Base-by-base conservation (phyloP, 441 rosid genomes). In the Populus hybrid region DNA sequence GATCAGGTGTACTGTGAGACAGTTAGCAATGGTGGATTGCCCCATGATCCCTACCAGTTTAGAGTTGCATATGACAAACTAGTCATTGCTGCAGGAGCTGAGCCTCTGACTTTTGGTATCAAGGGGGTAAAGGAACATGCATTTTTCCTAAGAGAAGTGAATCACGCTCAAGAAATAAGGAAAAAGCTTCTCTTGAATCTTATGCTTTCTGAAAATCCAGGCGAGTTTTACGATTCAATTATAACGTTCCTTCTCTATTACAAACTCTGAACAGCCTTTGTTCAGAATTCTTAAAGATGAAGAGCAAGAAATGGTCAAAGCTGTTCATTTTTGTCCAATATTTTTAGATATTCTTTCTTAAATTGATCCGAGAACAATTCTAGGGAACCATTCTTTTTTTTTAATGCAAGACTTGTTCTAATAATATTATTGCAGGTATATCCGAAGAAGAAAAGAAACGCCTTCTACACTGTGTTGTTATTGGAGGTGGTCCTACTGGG, bases 401-500 rank as follows among this genome's bases (percentile, higher is more conserved):
- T 11, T 1, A 14, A 46, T 14, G 11, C 3, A 32, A 7, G 6
- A 7, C 19, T 72, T 34, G 12, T 59, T 24, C 30, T 69, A 63
- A 50, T 18, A 6, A 40, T 7, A 23, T 76, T 32, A 69, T 73
- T 75, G 12, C 83, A 95, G 99, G 99, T 82, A 86, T 92, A 76
- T 81, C 89, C 3, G 88, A 84, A 78, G 94, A 86, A 46, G 99
- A 95, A 80, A 95, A 84, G 91, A 86, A 84, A 72, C 91, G 95
- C 30, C 85, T 95, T 69, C 70, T 94, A 78, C 98, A 91, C 74
- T 94, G 95, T 46, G 98, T 91, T 65, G 94, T 95, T 30, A 89
- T 95, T 53, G 99, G 98, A 68, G 99, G 99, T 75, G 97, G 99
- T 5, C 98, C 98, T 1, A 94, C 97, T 9, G 98, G 99, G 21